phyloP scores from a whole-genome alignment of 2,329 filamentous ascomycete genomes.

The Apiospora sp. region DNA sequence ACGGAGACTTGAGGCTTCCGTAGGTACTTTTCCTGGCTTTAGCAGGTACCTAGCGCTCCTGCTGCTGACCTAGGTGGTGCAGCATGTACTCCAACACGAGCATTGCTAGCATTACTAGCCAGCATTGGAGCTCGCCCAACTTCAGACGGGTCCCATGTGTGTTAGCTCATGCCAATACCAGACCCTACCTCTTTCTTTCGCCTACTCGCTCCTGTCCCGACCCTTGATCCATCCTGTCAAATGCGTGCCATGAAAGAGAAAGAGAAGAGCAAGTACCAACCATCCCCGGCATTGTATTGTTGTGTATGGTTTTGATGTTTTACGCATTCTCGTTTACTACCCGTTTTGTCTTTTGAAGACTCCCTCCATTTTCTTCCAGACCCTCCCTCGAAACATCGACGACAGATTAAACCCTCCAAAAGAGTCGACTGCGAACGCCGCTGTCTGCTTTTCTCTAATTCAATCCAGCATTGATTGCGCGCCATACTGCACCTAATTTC shows the following conservation, averaged over 20 bases:
- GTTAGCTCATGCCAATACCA: not conserved
- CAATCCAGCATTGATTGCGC: conserved; percentile 21
- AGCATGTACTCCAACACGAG: conserved; percentile 2
- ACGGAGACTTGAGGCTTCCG: conserved; percentile 11
- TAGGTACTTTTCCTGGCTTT: not conserved
- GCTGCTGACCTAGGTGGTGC: conserved; percentile 1
- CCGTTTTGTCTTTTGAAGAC: conserved; percentile 11
- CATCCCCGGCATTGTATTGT: conserved; percentile 16
- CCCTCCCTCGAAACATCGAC: not conserved
- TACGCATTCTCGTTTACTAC: conserved; percentile 18
- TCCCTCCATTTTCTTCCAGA: conserved; percentile 7
- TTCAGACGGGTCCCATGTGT: conserved; percentile 10
- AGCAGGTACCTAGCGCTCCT: not conserved
- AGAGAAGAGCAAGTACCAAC: conserved; percentile 17
- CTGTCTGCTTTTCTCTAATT: conserved; percentile 9
- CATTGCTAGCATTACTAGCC: not conserved
- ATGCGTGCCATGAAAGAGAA: conserved; percentile 19
- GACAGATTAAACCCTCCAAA: not conserved
- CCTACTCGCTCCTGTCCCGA: conserved; percentile 11
- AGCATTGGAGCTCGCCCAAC: conserved; percentile 7
- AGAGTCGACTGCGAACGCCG: not conserved
- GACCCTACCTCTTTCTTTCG: conserved; percentile 1
- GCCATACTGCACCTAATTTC: conserved; percentile 7
- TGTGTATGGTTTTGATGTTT: conserved; percentile 20
- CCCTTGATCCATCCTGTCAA: conserved; percentile 21